These are phyloP conservation scores for Tolypocladium ovalisporum DNA, from an alignment of 2,329 filamentous ascomycete genomes.

Conservation along the genomic window DNA sequence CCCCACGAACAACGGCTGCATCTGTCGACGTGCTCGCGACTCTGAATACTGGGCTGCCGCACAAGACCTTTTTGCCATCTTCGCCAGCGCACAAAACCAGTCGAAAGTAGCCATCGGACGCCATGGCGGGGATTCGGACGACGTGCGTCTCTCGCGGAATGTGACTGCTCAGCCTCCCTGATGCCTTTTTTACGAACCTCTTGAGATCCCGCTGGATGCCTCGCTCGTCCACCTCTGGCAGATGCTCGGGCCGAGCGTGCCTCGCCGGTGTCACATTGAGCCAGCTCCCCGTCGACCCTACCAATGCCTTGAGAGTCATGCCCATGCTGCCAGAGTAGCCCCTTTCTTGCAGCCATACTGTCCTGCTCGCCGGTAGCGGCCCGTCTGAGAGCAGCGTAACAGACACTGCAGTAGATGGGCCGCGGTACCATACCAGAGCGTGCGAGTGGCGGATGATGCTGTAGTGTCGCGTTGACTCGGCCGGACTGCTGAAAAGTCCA, in stretches of 20 bases:
- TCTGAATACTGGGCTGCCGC: conserved; percentile 56
- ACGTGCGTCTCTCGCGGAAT: conserved; percentile 50
- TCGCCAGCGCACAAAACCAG: conserved; percentile 47
- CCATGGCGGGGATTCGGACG: conserved; percentile 51
- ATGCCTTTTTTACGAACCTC: conserved; percentile 48
- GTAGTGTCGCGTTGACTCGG: conserved; percentile 54
- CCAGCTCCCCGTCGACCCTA: conserved; percentile 50
- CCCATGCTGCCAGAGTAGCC: conserved; percentile 59
- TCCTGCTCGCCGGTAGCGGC: conserved; percentile 44
- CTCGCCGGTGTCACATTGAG: conserved; percentile 54
- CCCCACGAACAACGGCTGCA: conserved; percentile 50
- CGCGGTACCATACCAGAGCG: conserved; percentile 54
- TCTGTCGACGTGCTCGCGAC: conserved; percentile 56
- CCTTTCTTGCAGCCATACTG: conserved; percentile 57
- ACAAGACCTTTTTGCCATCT: conserved; percentile 42
- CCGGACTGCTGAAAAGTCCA: conserved; percentile 51
- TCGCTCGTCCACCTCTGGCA: conserved; percentile 48
- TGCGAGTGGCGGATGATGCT: conserved; percentile 57
- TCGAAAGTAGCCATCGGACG: conserved; percentile 57
- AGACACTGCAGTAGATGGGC: conserved; percentile 50
- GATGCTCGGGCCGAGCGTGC: conserved; percentile 31
- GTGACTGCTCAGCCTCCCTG: conserved; percentile 35
- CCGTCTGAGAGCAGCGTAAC: conserved; percentile 53
- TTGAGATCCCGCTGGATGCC: conserved; percentile 57
- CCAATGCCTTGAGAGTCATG: conserved; percentile 52